Conservation (phyloP, 805 yeast species). For the Ogataea glucozyma region DNA sequence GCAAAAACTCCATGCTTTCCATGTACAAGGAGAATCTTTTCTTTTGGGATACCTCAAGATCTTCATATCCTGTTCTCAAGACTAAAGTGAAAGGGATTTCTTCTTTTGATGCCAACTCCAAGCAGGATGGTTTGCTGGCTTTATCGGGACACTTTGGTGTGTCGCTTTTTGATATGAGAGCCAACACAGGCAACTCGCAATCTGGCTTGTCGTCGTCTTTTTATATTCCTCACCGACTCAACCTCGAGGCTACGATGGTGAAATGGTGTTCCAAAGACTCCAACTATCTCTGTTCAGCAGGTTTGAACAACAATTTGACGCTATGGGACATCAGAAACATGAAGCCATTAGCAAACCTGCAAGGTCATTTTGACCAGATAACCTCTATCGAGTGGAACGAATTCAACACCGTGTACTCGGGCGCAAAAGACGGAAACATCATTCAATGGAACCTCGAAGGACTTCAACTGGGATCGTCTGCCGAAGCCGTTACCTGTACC, state of each 20-base stretch:
- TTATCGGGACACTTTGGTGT: constrained; percentile 73
- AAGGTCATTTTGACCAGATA: constrained; percentile 57
- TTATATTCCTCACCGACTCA: constrained; percentile 42
- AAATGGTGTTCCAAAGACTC: constrained; percentile 67
- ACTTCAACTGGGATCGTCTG: constrained; percentile 7
- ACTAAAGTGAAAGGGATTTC: constrained; percentile 51
- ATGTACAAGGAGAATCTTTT: constrained; percentile 70
- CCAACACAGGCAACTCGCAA: constrained; percentile 32
- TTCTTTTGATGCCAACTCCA: constrained; percentile 50
- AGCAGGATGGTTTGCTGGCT: constrained; percentile 54
- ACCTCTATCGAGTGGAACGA: constrained; percentile 61
- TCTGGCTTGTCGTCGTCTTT: constrained; percentile 35
- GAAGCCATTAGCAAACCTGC: constrained; percentile 50
- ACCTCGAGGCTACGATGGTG: constrained; percentile 42
- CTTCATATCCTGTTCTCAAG: constrained; percentile 58
- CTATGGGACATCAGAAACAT: constrained; percentile 76
- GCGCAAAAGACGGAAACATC: constrained; percentile 66
- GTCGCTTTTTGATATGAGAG: constrained; percentile 70
- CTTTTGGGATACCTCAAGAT: constrained; percentile 70
- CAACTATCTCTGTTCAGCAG: constrained; percentile 65
- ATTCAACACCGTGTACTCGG: constrained; percentile 45
- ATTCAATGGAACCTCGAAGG: constrained; percentile 59
- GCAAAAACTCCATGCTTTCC: constrained; percentile 53
- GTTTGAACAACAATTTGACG: constrained; percentile 50
- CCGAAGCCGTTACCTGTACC: constrained; percentile 37